Conservation (phyloP, 2,329 filamentous ascomycete species). For the Cordyceps cicadae region DNA sequence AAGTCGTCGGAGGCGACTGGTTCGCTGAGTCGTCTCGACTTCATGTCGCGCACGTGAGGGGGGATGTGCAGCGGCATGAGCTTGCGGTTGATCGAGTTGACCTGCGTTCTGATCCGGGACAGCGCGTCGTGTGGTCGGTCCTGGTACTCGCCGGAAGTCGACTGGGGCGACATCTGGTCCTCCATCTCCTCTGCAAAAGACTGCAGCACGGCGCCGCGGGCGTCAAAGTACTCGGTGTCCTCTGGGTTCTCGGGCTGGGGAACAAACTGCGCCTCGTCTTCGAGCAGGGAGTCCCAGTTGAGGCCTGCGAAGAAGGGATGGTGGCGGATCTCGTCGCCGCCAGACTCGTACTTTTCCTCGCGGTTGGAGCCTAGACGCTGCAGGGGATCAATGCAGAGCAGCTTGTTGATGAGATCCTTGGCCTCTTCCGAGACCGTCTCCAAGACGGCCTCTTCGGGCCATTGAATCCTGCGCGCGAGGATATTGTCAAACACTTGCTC, state of each 20-base stretch:
- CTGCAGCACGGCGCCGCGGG: conserved; percentile 82
- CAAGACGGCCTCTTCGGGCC: conserved; percentile 77
- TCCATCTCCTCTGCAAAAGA: conserved; percentile 92
- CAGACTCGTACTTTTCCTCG: conserved; percentile 71
- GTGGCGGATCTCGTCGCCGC: conserved; percentile 81
- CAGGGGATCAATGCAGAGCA: conserved; percentile 77
- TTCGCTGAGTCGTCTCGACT: conserved; percentile 82
- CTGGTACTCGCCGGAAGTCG: conserved; percentile 64
- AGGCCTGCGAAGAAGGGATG: conserved; percentile 84
- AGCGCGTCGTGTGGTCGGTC: conserved; percentile 92
- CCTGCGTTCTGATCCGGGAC: conserved; percentile 78
- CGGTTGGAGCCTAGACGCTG: conserved; percentile 79
- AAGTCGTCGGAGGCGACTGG: conserved; percentile 87
- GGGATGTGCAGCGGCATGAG: conserved; percentile 95
- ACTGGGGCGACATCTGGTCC: conserved; percentile 72
- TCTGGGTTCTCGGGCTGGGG: conserved; percentile 88
- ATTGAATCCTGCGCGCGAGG: conserved; percentile 77
- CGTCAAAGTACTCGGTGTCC: conserved; percentile 96
- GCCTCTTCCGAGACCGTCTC: conserved; percentile 71
- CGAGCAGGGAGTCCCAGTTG: conserved; percentile 84
- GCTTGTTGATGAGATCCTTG: conserved; percentile 86
- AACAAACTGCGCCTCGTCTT: conserved; percentile 93
- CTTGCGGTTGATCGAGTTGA: conserved; percentile 77
- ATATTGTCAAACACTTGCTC: conserved; percentile 98
- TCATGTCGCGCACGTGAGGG: conserved; percentile 85